phyloP scores from a whole-genome alignment of 768 basidiomycete genomes.

The Mycena polygramma region DNA sequence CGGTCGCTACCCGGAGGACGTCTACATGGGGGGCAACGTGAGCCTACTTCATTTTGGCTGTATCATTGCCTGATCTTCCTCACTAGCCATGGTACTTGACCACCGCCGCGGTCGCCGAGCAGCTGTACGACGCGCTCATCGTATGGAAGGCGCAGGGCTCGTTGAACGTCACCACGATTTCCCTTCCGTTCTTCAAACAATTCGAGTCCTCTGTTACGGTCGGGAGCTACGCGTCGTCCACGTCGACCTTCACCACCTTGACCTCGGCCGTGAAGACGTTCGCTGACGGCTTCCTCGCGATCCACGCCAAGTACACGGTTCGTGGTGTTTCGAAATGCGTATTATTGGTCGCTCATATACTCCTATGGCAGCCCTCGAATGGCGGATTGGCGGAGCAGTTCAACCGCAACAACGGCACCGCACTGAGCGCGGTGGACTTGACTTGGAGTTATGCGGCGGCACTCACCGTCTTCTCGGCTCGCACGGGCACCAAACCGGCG shows the following conservation, averaged over 20 bases:
- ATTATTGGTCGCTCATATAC: not conserved
- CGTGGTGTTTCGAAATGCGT: not conserved
- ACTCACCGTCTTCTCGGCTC: constrained; percentile 69
- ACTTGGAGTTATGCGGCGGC: constrained; percentile 85
- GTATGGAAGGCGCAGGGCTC: constrained; percentile 70
- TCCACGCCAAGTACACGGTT: constrained; percentile 69
- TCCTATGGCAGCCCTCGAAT: constrained; percentile 52
- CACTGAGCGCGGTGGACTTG: constrained; percentile 72
- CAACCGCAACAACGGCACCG: constrained; percentile 60
- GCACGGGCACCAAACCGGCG: constrained; percentile 58
- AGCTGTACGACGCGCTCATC: constrained; percentile 78
- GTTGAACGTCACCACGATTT: constrained; percentile 67
- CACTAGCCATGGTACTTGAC: constrained; percentile 76
- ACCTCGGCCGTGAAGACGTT: constrained; percentile 63
- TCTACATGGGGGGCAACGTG: constrained; percentile 63
- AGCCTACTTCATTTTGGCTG: too few relatives aligned
- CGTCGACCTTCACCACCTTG: constrained; percentile 63
- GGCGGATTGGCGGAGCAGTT: constrained; percentile 79
- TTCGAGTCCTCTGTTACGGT: constrained; percentile 62
- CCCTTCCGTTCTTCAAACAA: constrained; percentile 78
- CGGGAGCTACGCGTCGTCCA: constrained; percentile 65
- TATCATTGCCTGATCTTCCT: too few relatives aligned
- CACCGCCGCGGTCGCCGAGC: constrained; percentile 79
- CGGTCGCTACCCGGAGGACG: constrained; percentile 72
- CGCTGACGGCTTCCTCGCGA: constrained; percentile 75